phyloP scores from a whole-genome alignment of 2,329 filamentous ascomycete genomes.

The Cadophora luteo-olivacea region DNA sequence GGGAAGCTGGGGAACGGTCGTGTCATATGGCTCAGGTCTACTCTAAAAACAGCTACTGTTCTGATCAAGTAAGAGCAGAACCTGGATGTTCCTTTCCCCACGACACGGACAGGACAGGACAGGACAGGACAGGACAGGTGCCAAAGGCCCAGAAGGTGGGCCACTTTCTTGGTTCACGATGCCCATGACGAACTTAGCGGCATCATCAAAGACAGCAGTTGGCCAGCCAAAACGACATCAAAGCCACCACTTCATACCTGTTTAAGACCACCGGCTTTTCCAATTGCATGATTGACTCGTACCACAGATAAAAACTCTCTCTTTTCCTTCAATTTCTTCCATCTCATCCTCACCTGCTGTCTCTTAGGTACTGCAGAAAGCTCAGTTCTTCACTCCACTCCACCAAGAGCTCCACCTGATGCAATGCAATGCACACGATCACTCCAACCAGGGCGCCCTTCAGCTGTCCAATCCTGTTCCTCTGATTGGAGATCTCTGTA shows the following conservation, averaged over 20 bases:
- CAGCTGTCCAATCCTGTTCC: constrained; percentile 14
- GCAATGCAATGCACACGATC: constrained; percentile 25
- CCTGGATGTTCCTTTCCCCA: not conserved
- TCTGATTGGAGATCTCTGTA: constrained; percentile 14
- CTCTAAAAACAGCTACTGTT: constrained; percentile 5
- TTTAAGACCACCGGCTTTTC: not conserved
- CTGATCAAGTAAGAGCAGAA: not conserved
- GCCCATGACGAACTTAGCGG: not conserved
- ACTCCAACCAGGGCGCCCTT: constrained; percentile 15
- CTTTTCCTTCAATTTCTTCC: not conserved
- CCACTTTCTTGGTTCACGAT: constrained; percentile 14
- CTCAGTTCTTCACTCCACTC: not conserved
- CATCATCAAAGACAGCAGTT: not conserved
- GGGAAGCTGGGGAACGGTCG: not conserved
- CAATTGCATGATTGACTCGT: not conserved
- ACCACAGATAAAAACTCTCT: not conserved
- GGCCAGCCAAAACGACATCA: not conserved
- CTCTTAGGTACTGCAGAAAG: not conserved
- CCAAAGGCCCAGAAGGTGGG: not conserved
- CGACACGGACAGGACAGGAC: too few species aligned
- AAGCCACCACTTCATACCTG: not conserved
- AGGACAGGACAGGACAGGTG: not conserved
- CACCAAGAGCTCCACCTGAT: not conserved
- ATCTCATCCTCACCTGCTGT: not conserved
- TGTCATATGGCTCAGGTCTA: constrained; percentile 8